Evolutionary conservation across 257 asterid species (phyloP).

Genomic region (Solanum corneliomulleri): DNA sequence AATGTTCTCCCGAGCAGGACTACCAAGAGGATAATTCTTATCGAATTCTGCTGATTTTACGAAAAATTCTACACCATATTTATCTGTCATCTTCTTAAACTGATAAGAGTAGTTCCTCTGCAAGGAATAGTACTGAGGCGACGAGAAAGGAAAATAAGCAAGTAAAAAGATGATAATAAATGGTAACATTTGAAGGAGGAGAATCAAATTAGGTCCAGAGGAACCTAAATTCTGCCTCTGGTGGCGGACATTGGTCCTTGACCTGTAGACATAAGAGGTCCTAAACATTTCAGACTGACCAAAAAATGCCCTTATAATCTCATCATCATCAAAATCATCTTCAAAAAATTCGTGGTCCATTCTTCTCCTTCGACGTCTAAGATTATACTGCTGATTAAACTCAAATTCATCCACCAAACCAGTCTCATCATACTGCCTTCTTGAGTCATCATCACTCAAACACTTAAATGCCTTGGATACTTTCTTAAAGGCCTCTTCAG

Average conservation of each 20-base stretch:
- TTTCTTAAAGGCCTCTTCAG: slow-evolving; percentile 89
- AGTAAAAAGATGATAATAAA: slow-evolving; percentile 70
- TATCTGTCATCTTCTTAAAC: slow-evolving; percentile 53
- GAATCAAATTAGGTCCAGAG: slow-evolving; percentile 48
- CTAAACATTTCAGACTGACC: slow-evolving; percentile 57
- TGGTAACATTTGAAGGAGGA: slow-evolving; percentile 71
- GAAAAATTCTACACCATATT: slow-evolving; percentile 61
- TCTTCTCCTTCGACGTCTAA: slow-evolving; percentile 52
- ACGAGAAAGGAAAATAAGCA: slow-evolving; percentile 86
- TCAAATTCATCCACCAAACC: slow-evolving; percentile 82
- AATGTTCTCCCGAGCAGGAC: slow-evolving; percentile 41
- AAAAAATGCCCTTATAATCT: slow-evolving; percentile 77
- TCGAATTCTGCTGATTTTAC: slow-evolving; percentile 69
- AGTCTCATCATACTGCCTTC: slow-evolving; percentile 77
- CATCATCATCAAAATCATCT: slow-evolving; percentile 77
- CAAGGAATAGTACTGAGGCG: slow-evolving; percentile 68
- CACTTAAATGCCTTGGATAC: slow-evolving; percentile 89
- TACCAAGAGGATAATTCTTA: slow-evolving; percentile 48
- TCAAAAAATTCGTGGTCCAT: slow-evolving; percentile 41
- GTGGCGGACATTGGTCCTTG: slow-evolving; percentile 40
- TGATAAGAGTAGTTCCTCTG: slow-evolving; percentile 77
- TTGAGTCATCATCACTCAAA: slow-evolving; percentile 75
- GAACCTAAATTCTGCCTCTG: slow-evolving; percentile 60
- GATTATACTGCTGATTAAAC: slow-evolving; percentile 27
- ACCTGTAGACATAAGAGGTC: slow-evolving; percentile 52